phyloP scores from a whole-genome alignment of 805 yeast species.

The Candida railenensis region DNA sequence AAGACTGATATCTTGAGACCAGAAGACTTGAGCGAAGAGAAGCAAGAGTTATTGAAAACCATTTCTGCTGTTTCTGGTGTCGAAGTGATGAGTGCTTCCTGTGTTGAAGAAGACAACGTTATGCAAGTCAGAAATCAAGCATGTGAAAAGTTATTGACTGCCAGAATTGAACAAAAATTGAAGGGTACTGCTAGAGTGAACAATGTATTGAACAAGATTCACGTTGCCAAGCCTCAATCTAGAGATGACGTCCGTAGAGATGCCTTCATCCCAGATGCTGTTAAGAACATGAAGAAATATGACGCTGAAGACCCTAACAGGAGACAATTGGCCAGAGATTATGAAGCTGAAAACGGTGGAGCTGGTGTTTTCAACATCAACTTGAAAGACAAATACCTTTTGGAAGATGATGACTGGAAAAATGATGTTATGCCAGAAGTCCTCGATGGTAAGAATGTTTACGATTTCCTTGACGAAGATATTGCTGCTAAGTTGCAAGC shows the following conservation, averaged over 20 bases:
- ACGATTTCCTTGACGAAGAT: conserved; percentile 96
- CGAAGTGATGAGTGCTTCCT: conserved; percentile 89
- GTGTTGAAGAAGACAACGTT: conserved; percentile 90
- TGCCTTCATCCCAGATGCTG: conserved; percentile 81
- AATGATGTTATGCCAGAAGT: conserved; percentile 96
- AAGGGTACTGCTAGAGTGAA: conserved; percentile 88
- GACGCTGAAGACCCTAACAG: conserved; percentile 81
- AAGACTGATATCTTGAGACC: conserved; percentile 87
- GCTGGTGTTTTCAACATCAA: conserved; percentile 97
- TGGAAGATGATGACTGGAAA: conserved; percentile 98
- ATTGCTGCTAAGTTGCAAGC: conserved; percentile 92
- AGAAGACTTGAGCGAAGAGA: conserved; percentile 78
- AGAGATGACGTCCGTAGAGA: conserved; percentile 84
- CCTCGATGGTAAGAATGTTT: conserved; percentile 92
- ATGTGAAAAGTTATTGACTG: conserved; percentile 92
- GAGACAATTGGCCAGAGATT: conserved; percentile 77
- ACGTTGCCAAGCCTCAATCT: conserved; percentile 84
- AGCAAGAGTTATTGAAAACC: conserved; percentile 67
- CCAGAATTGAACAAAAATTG: conserved; percentile 94
- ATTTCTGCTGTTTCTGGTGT: conserved; percentile 72
- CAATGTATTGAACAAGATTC: conserved; percentile 91
- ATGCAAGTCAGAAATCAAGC: conserved; percentile 97
- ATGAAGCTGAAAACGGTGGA: conserved; percentile 95
- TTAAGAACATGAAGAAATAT: conserved; percentile 59
- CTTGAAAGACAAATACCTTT: conserved; percentile 84